Conservation (phyloP, 2,329 filamentous ascomycete species). For the Tolypocladium cylindrosporum region DNA sequence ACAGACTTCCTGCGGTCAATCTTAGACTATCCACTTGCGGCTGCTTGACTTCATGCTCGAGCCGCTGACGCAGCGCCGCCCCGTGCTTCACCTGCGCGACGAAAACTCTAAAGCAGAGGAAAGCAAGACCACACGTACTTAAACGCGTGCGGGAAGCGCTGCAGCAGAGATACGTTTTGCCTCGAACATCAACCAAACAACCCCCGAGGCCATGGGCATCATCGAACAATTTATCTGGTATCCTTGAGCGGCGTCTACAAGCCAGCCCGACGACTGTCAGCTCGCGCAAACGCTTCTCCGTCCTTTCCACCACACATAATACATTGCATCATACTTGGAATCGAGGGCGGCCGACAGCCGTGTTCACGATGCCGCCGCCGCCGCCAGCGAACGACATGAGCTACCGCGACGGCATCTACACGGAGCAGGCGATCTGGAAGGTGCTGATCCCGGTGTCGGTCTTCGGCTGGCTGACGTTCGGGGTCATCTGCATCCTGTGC, state of each 20-base stretch:
- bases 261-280: background rate
- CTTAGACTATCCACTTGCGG: background rate
- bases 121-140: background rate
- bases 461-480: conserved; percentile 19
- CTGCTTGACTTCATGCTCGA: background rate
- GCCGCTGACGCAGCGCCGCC: background rate
- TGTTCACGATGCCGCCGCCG: background rate
- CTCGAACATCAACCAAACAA: background rate
- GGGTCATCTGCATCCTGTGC: conserved; percentile 19
- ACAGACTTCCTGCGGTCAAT: background rate
- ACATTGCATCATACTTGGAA: background rate
- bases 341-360: background rate
- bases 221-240: background rate
- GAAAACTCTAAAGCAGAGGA: background rate
- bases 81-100: background rate
- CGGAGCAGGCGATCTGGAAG: conserved; percentile 2
- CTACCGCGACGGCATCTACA: background rate
- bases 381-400: background rate
- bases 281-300: background rate
- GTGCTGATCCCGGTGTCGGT: conserved; percentile 15
- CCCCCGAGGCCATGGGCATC: background rate
- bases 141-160: too few species aligned
- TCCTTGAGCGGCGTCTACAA: background rate
- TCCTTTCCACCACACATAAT: background rate
- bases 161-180: background rate